A percentile compares a stretch with the other conserved stretches of the same genome.
Conservation (phyloP, 495 filamentous ascomycete genomes). For the Penicillium soppii region DNA sequence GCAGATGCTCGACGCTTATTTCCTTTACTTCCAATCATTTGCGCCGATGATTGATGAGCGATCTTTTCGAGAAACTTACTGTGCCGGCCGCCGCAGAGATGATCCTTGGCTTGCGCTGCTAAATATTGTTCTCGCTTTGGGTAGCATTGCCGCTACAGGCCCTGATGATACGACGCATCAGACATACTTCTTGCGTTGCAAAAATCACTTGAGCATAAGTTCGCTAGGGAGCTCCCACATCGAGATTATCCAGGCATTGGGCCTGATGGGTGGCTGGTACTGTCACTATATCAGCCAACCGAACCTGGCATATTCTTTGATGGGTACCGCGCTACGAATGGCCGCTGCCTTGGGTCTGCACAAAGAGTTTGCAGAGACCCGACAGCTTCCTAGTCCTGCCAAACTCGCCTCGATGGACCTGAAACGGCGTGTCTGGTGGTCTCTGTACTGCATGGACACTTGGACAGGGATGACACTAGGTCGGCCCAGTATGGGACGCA, state of each 20-base stretch:
- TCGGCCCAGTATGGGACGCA: conserved; percentile 73
- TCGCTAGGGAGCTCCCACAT: conserved; percentile 60
- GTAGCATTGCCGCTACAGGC: conserved; percentile 68
- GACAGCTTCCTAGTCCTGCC: conserved; percentile 37
- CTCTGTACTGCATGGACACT: conserved; percentile 74
- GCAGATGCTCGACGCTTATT: conserved; percentile 73
- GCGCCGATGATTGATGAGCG: conserved; percentile 77
- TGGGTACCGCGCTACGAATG: conserved; percentile 67
- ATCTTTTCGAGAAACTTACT: conserved; percentile 69
- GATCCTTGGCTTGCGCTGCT: conserved; percentile 72
- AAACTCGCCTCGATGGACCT: conserved; percentile 50
- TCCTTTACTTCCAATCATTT: conserved; percentile 71
- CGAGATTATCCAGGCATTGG: conserved; percentile 67
- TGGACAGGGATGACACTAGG: conserved; percentile 77
- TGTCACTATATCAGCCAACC: conserved; percentile 74
- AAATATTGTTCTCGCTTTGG: conserved; percentile 80
- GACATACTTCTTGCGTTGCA: conserved; percentile 69
- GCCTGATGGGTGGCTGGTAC: conserved; percentile 70
- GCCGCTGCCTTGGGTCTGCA: conserved; percentile 70
- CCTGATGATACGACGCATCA: conserved; percentile 70
- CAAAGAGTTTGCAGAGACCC: conserved; percentile 57
- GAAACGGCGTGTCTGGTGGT: conserved; percentile 76
- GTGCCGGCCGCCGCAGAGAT: conserved; percentile 64
- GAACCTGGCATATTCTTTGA: conserved; percentile 57
- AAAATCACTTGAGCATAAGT: conserved; percentile 56